Base-by-base conservation (phyloP, 176 grass and related monocot genomes). In the Pontederia crassipes region DNA sequence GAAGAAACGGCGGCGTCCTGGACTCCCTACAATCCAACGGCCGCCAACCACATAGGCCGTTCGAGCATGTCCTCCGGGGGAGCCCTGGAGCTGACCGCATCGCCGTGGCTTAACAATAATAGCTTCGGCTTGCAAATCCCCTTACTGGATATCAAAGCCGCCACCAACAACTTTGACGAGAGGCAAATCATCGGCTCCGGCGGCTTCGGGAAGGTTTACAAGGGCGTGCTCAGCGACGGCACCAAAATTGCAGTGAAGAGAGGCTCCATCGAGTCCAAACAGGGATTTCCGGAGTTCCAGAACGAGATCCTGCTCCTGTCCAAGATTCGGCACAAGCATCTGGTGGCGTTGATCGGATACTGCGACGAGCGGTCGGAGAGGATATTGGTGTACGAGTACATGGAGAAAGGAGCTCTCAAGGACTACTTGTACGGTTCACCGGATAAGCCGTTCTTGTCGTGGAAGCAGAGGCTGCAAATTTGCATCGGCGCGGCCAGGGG, bases 381-480 rank as follows among this genome's bases (percentile, higher is more conserved):
- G 76, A 79, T 79, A 12, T 57, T 85, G 10, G 82, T 79, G 11
- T 85, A 85, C 63, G 82, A 85, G 52, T 75, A 68, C 66, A 76
- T 85, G 82, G 76, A 76, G 61, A 57, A 79, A 2, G 82, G 82
- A 10, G 54, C 82, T 0, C 58, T 85, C 48, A 55, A 61, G 32
- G 57, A 49, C 32, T 49, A 79, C 58, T 57, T 85, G 12, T 80
- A 85, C 18, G 72, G 67, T 24, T 60, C 59, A 8, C 46, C 40
- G 11, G 81, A 75, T 9, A 53, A 17, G 12, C 53, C 71, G 17
- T 40, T 57, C 24, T 76, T 88, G 8, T 71, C 85, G 9, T 88
- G 85, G 80, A 88, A 88, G 62, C 63, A 80, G 57, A 72, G 85
- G 2, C 68, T 88, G 10, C 76, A 88, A 28, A 80, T 88, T 29